Conservation (phyloP, 2,329 filamentous ascomycete species). For the Botrytis squamosa region DNA sequence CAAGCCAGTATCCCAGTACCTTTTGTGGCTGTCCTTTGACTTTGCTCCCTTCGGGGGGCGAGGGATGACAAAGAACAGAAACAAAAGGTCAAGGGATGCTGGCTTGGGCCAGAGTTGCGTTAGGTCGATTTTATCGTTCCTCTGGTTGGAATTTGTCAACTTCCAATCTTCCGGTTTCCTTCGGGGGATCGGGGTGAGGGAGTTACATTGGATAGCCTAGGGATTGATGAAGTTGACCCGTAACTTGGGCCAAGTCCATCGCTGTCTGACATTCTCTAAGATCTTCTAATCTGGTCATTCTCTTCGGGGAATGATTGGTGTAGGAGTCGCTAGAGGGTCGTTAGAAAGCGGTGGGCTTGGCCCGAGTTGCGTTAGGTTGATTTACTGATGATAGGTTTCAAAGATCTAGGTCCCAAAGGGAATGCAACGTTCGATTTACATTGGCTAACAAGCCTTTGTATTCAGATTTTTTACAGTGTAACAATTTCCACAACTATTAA, state of each 20-base stretch:
- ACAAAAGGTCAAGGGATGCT: background rate
- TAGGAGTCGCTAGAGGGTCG: background rate
- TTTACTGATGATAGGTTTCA: background rate
- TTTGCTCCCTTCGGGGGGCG: background rate
- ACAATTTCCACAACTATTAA: background rate
- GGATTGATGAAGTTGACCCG: background rate
- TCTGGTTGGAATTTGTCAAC: background rate
- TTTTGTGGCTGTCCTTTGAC: background rate
- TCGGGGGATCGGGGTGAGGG: background rate
- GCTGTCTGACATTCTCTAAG: background rate
- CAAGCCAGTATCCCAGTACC: background rate
- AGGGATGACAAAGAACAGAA: background rate
- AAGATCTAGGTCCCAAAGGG: background rate
- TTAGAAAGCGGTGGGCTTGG: background rate
- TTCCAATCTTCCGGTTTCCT: background rate
- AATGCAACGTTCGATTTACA: background rate
- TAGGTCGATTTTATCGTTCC: background rate
- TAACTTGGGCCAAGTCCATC: background rate
- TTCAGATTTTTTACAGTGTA: background rate
- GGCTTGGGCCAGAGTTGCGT: constrained; percentile 7
- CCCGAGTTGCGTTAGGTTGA: background rate
- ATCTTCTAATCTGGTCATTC: background rate
- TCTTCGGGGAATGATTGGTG: no score
- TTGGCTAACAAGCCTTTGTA: background rate
- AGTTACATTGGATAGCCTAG: background rate